Percentiles rank a stretch among this genome's conserved stretches.
phyloP scores from a whole-genome alignment of 257 asterid species.

The Ligustrum vulgare region DNA sequence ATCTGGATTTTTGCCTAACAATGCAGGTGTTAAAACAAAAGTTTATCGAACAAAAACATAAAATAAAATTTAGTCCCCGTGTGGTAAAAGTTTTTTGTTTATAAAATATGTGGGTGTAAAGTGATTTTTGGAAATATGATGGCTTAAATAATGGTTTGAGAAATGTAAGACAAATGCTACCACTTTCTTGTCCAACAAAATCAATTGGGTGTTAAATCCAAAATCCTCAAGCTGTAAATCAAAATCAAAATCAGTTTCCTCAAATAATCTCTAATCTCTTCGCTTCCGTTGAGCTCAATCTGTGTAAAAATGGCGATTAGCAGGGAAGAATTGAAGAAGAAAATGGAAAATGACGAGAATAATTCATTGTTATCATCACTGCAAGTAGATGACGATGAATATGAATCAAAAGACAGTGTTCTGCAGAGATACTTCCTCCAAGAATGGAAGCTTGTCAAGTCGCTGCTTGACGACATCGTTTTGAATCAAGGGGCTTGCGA shows the following conservation, averaged over 20 bases:
- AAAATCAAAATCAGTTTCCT: background rate
- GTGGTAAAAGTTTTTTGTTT: no score
- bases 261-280: background rate
- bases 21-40: no score
- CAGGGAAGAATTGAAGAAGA: constrained; percentile 12
- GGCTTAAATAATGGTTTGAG: no score
- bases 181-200: background rate
- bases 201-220: background rate
- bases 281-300: background rate
- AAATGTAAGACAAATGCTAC: no score
- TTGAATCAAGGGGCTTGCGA: constrained; percentile 64
- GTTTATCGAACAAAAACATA: no score
- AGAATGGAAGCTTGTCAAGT: constrained; percentile 88
- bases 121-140: no score
- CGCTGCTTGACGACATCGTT: constrained; percentile 72
- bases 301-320: background rate
- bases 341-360: constrained; percentile 38
- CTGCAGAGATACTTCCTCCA: constrained; percentile 81
- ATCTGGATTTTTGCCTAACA: no score
- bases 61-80: no score
- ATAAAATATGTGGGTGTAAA: no score
- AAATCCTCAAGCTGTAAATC: background rate
- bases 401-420: constrained; percentile 73
- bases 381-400: constrained; percentile 67
- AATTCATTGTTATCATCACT: constrained; percentile 14